These are phyloP conservation scores for Hippophae rhamnoides DNA, from an alignment of 306 rosid genomes.

Conservation along the genomic window DNA sequence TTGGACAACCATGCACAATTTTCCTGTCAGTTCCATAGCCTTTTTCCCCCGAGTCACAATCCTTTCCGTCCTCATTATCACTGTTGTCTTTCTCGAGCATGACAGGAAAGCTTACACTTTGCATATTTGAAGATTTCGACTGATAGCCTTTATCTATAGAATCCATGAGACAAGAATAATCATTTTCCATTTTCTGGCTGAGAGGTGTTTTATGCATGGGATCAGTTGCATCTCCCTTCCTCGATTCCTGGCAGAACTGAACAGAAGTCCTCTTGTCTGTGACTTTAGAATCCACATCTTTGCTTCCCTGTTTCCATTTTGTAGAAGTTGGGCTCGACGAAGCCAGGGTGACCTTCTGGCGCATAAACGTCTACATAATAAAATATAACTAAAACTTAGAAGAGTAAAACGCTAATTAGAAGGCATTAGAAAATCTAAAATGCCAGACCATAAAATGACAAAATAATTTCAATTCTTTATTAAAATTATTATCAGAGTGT, in stretches of 20 bases:
- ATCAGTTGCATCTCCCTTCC: conserved; percentile 28
- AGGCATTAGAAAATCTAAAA: background rate
- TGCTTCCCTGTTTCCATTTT: conserved; percentile 32
- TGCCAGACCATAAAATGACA: background rate
- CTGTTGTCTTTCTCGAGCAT: conserved; percentile 18
- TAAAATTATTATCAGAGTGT: background rate
- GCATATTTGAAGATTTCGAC: conserved; percentile 20
- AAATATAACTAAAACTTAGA: background rate
- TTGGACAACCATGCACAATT: conserved; percentile 32
- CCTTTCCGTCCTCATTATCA: conserved; percentile 31
- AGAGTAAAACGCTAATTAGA: background rate
- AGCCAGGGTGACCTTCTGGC: conserved; percentile 77
- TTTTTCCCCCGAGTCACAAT: conserved; percentile 32
- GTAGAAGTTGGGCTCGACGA: conserved; percentile 36
- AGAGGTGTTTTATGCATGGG: conserved; percentile 21
- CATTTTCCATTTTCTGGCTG: conserved; percentile 26
- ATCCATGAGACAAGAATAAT: conserved; percentile 30
- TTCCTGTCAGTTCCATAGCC: conserved; percentile 44
- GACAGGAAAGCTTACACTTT: conserved; percentile 15
- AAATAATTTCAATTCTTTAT: background rate
- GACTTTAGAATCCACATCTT: conserved; percentile 20
- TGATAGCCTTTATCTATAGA: conserved; percentile 32
- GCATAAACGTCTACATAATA: conserved; percentile 66
- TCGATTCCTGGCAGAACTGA: conserved; percentile 19
- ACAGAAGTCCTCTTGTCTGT: conserved; percentile 18